Evolutionary conservation across 1,284 basidiomycete genomes (phyloP), one percentile per base, ranked within the genome.

Genomic region (Malassezia slooffiae): DNA sequence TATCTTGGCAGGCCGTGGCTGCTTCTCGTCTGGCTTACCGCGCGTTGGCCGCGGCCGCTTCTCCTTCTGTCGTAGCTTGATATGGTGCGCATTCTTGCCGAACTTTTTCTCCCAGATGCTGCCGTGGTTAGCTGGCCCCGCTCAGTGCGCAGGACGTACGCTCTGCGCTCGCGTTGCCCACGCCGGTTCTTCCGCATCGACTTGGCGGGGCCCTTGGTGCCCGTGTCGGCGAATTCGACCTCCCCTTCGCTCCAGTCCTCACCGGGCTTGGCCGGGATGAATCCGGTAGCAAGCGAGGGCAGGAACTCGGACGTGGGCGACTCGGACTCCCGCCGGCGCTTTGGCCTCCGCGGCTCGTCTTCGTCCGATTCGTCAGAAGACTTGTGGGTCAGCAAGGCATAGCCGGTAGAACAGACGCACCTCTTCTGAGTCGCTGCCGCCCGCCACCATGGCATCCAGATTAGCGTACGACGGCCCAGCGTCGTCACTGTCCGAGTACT

Each of bases 41-140:
- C 17, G 11, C 34, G 12, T 35, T 35, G 17, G 22, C 20, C n/a
- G 45, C 39, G n/a, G n/a, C n/a, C n/a, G n/a, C n/a, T n/a, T n/a
- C 28, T 41, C 39, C 23, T 37, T 47, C 21, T 34, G 39, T 5
- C 45, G 45, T 13, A 48, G 29, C 19, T 48, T 48, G 1, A 48
- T 24, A 20, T 48, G 46, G 23, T 48, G 43, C 3, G 46, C 46
- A 19, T 38, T 20, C n/a, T 26, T 21, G 5, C 46, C 46, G 28
- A 38, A 48, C 20, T 48, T 48, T 19, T 48, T 48, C 19, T 48
- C 46, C 46, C 46, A 48, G 13, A 48, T 48, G 3, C 43, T 46
- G 32, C 4, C 2, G n/a, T n/a, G 11, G 34, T 46, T 13, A 46
- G 43, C 15, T n/a, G n/a, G n/a, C n/a, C n/a, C n/a, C n/a, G n/a